Percentiles rank a stretch among this genome's conserved stretches.
These are phyloP conservation scores for Coemansia sp. DNA, from an alignment of 192 early-diverging fungal genomes.

Conservation along the genomic window DNA sequence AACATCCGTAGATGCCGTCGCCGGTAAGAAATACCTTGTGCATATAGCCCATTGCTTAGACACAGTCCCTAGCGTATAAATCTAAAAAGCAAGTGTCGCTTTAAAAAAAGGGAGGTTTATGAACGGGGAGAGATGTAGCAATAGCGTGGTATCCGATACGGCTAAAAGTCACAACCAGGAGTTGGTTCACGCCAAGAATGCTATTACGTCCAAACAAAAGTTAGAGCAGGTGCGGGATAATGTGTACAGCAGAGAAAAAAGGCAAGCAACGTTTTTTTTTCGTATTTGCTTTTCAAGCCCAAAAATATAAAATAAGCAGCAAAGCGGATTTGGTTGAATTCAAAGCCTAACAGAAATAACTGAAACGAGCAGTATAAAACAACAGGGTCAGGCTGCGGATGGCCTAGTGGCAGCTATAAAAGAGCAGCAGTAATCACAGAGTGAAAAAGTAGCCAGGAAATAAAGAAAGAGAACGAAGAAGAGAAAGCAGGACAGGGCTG, in stretches of 20 bases:
- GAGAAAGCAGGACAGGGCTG: not conserved
- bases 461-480: not conserved
- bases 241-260: not conserved
- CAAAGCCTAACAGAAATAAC: not conserved
- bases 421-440: not conserved
- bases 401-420: not conserved
- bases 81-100: too few species aligned
- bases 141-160: not conserved
- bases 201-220: too few species aligned
- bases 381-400: not conserved
- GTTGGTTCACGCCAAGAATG: too few species aligned
- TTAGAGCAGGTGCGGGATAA: not conserved
- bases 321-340: not conserved
- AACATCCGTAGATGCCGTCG: constrained; percentile 43
- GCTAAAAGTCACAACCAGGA: too few species aligned
- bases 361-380: constrained; percentile 8
- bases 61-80: too few species aligned
- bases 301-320: constrained; percentile 1
- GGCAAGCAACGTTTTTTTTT: not conserved
- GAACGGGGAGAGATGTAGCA: too few species aligned
- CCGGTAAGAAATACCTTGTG: constrained; percentile 46
- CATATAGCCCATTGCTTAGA: constrained; percentile 47
- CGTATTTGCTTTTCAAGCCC: not conserved
- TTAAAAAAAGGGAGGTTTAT: too few species aligned
- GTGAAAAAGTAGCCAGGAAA: not conserved